phyloP scores from a whole-genome alignment of 2,329 filamentous ascomycete species.

The Pleoardoris graminearum region DNA sequence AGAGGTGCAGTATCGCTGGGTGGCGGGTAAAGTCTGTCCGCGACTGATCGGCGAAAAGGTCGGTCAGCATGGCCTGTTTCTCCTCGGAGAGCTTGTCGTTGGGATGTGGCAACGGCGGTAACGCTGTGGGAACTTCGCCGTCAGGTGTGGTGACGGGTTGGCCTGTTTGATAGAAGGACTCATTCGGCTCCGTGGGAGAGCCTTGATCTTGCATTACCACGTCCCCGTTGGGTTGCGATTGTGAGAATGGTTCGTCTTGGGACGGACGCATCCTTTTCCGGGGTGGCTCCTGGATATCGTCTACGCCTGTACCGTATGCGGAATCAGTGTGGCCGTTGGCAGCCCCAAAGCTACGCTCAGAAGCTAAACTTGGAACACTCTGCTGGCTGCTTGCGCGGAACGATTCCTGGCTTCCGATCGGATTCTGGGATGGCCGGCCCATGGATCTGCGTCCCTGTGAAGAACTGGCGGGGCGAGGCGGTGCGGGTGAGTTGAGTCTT shows the following conservation, averaged over 20 bases:
- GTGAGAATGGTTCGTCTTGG: conserved; percentile 46
- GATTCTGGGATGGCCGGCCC: conserved; percentile 71
- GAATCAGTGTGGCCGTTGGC: conserved; percentile 61
- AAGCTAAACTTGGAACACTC: conserved; percentile 68
- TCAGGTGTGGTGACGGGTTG: conserved; percentile 52
- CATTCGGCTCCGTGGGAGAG: conserved; percentile 78
- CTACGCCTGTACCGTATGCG: conserved; percentile 63
- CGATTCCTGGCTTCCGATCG: conserved; percentile 64
- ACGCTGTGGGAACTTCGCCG: conserved; percentile 61
- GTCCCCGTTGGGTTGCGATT: conserved; percentile 52
- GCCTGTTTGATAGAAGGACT: conserved; percentile 65
- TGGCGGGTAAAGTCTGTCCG: conserved; percentile 73
- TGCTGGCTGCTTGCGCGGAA: conserved; percentile 78
- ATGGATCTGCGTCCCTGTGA: conserved; percentile 70
- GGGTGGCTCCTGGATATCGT: conserved; percentile 72
- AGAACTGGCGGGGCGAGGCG: conserved; percentile 63
- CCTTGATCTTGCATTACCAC: conserved; percentile 60
- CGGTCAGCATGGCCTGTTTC: conserved; percentile 82
- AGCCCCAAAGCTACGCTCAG: conserved; percentile 71
- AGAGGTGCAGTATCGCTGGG: conserved; percentile 75
- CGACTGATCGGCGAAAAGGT: conserved; percentile 60
- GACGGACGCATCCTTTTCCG: conserved; percentile 70
- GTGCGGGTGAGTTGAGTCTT: conserved; percentile 80
- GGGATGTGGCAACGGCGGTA: conserved; percentile 66
- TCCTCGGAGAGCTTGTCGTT: conserved; percentile 68